These are phyloP conservation scores for Nannizzia gypsea DNA, from an alignment of 2,329 filamentous ascomycete genomes.

Conservation along the genomic window DNA sequence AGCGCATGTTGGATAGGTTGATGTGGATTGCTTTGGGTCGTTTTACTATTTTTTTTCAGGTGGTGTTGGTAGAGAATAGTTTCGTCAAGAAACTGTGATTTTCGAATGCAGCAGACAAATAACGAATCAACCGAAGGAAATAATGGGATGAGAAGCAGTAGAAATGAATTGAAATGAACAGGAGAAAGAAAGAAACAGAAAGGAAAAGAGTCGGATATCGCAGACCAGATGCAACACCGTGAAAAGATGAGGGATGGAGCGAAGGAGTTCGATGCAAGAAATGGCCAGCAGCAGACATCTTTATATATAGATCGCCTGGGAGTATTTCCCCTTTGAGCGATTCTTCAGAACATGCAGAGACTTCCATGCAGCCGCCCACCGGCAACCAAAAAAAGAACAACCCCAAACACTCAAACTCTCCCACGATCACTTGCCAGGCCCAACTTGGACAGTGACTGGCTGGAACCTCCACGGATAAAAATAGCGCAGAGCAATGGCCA, in stretches of 20 bases:
- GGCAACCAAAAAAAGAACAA: background rate
- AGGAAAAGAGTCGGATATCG: background rate
- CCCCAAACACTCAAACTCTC: background rate
- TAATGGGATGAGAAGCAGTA: background rate
- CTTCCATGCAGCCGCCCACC: constrained; percentile 1
- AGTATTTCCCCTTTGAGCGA: background rate
- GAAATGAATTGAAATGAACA: background rate
- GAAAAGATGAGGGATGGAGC: background rate
- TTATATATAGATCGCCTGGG: background rate
- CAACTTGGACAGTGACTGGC: background rate
- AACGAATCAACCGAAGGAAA: background rate
- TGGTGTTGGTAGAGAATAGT: background rate
- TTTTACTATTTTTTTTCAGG: background rate
- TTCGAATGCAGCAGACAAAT: background rate
- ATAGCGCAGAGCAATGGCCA: background rate
- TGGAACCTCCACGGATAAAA: background rate
- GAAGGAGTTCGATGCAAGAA: background rate
- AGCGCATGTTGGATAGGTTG: constrained; percentile 15
- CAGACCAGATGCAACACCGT: constrained; percentile 3
- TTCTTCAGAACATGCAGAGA: background rate
- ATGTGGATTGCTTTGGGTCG: background rate
- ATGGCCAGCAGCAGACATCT: background rate
- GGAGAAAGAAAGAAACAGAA: background rate
- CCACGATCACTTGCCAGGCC: background rate
- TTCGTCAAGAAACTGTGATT: background rate